These are phyloP conservation scores for Papilionanthe hybrid DNA, from an alignment of 116 monocot species.

Conservation along the genomic window DNA sequence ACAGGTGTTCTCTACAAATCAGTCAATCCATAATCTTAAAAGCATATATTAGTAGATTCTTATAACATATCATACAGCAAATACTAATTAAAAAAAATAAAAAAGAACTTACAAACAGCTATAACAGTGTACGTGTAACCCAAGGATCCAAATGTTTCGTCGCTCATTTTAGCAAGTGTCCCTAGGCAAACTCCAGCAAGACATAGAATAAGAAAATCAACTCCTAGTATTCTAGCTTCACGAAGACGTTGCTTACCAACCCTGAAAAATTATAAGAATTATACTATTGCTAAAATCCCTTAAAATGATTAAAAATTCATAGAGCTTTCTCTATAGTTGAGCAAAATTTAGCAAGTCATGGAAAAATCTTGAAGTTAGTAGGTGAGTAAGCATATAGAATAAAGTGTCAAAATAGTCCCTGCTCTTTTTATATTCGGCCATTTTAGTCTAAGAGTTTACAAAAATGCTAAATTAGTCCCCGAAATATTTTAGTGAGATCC, in stretches of 20 bases:
- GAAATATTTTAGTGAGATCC: too few species aligned
- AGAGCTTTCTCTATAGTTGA: background rate
- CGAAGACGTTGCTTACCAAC: slow-evolving; percentile 88
- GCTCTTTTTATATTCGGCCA: too few species aligned
- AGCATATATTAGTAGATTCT: background rate
- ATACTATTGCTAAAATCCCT: too few species aligned
- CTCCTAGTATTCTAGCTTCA: slow-evolving; percentile 89
- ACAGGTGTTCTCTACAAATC: background rate
- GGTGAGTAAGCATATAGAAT: too few species aligned
- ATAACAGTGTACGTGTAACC: slow-evolving; percentile 96
- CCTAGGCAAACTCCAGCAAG: slow-evolving; percentile 95
- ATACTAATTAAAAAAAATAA: background rate
- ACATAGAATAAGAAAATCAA: slow-evolving; percentile 85
- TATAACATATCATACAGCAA: background rate
- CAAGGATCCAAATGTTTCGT: slow-evolving; percentile 74
- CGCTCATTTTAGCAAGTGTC: slow-evolving; percentile 76
- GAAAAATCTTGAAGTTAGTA: background rate
- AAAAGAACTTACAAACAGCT: slow-evolving; percentile 88
- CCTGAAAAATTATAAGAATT: slow-evolving; percentile 30
- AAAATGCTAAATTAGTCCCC: too few species aligned
- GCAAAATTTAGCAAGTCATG: background rate
- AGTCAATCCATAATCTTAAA: background rate
- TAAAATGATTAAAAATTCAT: background rate
- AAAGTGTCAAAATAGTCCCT: too few species aligned
- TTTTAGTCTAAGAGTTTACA: too few species aligned